Percentiles rank a stretch among this genome's conserved stretches.
These are phyloP conservation scores for Lasiodiplodia theobromae DNA, from an alignment of 2,329 filamentous ascomycete species.

Conservation along the genomic window DNA sequence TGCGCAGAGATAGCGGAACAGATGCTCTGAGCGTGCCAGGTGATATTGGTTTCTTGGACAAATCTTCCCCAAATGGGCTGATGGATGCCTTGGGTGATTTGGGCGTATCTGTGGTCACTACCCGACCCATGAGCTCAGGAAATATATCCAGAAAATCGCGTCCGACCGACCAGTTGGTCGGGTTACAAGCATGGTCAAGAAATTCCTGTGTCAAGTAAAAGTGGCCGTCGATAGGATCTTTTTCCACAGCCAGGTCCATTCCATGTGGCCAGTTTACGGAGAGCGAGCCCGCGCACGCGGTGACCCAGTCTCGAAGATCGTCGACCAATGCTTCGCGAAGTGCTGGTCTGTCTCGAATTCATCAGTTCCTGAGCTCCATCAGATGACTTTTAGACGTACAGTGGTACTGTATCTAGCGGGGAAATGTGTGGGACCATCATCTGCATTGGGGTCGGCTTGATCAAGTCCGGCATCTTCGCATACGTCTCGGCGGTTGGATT, in stretches of 20 bases:
- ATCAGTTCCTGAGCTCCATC: not conserved
- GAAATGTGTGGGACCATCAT: conserved; percentile 29
- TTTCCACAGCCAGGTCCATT: conserved; percentile 13
- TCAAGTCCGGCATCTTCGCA: conserved; percentile 24
- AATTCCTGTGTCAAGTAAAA: conserved; percentile 23
- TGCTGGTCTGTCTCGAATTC: not conserved
- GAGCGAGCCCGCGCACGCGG: conserved; percentile 18
- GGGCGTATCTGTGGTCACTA: not conserved
- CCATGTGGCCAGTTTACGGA: conserved; percentile 27
- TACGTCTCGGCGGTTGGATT: conserved; percentile 28
- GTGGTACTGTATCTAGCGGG: conserved; percentile 22
- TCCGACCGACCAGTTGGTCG: conserved; percentile 17
- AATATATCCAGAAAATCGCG: conserved; percentile 11
- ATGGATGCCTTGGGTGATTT: not conserved
- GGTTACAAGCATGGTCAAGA: conserved; percentile 1
- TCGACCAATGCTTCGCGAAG: conserved; percentile 25
- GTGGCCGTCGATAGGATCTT: conserved; percentile 14
- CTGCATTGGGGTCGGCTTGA: conserved; percentile 26
- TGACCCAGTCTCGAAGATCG: conserved; percentile 25
- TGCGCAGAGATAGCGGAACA: conserved; percentile 17
- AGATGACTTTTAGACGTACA: conserved; percentile 1
- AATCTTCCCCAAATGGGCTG: not conserved
- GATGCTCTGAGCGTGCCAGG: conserved; percentile 25
- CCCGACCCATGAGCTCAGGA: conserved; percentile 10
- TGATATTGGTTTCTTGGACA: conserved; percentile 12